Percentiles rank a stretch among this genome's conserved stretches.
Evolutionary conservation across 163 green algal genomes (phyloP).

Genomic region (Coccomyxa subellipsoidea): DNA sequence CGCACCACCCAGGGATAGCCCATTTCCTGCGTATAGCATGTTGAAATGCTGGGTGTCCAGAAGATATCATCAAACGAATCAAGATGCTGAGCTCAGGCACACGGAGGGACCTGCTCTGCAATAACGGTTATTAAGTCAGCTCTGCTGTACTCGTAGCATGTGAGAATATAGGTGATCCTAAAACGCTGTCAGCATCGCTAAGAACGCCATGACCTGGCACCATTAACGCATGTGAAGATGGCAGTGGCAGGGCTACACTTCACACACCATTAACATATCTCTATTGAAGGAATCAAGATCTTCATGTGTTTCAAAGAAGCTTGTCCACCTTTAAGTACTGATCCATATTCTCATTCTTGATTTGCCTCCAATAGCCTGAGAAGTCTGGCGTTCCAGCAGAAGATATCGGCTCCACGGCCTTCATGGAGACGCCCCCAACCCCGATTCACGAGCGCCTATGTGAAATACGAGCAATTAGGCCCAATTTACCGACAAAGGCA

Average conservation of each 20-base stretch:
- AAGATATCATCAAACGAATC: background rate
- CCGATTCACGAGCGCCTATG: background rate
- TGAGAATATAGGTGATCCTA: too few species aligned
- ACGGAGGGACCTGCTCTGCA: too few species aligned
- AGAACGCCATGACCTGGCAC: too few species aligned
- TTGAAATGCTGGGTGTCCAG: background rate
- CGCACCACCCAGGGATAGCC: constrained; percentile 19
- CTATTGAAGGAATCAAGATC: too few species aligned
- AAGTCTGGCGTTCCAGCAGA: constrained; percentile 2
- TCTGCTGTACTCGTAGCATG: too few species aligned
- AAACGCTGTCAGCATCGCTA: too few species aligned
- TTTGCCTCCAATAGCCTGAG: constrained; percentile 14
- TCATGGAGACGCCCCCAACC: background rate
- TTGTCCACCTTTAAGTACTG: constrained; percentile 11
- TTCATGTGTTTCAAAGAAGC: too few species aligned
- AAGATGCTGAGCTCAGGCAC: too few species aligned
- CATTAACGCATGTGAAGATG: too few species aligned
- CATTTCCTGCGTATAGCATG: constrained; percentile 5
- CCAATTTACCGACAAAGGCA: background rate
- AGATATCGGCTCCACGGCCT: background rate
- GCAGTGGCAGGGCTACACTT: too few species aligned
- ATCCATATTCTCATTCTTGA: constrained; percentile 22
- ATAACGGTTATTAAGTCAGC: too few species aligned
- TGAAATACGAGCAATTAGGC: background rate
- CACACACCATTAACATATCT: too few species aligned